Evolutionary conservation across 495 filamentous ascomycete species (phyloP).

Genomic region (Hyaloscypha hepaticicola): DNA sequence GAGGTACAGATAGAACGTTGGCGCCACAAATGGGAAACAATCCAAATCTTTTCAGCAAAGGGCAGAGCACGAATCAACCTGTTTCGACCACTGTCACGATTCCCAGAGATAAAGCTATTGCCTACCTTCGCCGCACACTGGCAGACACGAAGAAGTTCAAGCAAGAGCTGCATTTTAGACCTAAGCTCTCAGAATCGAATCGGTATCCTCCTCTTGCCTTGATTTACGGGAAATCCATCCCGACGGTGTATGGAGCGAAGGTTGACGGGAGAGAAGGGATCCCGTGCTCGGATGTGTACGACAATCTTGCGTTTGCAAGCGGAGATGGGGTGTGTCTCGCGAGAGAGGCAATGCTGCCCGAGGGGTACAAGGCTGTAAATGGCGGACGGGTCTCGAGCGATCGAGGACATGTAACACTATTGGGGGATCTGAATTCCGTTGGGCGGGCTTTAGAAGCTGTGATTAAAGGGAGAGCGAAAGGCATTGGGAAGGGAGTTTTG

Average conservation of each 20-base stretch:
- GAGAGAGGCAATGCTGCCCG: conserved; percentile 79
- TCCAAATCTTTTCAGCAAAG: conserved; percentile 30
- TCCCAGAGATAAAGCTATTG: conserved; percentile 37
- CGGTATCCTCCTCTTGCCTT: conserved; percentile 78
- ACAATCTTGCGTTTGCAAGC: conserved; percentile 80
- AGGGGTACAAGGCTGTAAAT: conserved; percentile 69
- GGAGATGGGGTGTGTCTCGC: conserved; percentile 92
- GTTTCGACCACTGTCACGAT: conserved; percentile 41
- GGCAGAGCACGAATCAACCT: conserved; percentile 32
- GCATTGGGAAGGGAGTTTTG: conserved; percentile 59
- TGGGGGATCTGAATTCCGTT: conserved; percentile 83
- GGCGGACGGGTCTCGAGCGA: conserved; percentile 77
- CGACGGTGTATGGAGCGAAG: conserved; percentile 77
- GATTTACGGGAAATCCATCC: conserved; percentile 85
- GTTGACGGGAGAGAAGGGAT: conserved; percentile 69
- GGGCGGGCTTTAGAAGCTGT: conserved; percentile 72
- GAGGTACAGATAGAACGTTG: conserved; percentile 43
- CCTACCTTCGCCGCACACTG: conserved; percentile 78
- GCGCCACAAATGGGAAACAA: conserved; percentile 48
- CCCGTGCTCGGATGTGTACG: conserved; percentile 74
- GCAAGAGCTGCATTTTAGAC: conserved; percentile 60
- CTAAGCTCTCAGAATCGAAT: conserved; percentile 59
- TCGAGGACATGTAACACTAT: conserved; percentile 78
- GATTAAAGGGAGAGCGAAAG: conserved; percentile 61
- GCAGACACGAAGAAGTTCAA: conserved; percentile 71